Conservation (phyloP, 345 rosid genomes). For the Jatropha curcas region DNA sequence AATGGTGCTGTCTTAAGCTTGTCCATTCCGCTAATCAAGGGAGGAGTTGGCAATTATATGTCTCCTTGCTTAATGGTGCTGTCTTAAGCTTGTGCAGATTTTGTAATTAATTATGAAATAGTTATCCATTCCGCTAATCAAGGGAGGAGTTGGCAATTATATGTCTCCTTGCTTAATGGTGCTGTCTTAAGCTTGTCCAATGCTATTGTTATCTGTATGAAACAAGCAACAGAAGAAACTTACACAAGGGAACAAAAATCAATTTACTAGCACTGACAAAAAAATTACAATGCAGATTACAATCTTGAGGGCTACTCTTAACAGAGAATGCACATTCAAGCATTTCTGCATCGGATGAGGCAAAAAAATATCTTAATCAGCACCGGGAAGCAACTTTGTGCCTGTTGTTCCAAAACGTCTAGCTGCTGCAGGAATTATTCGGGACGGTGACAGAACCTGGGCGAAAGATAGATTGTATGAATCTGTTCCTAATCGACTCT, state of each 20-base stretch:
- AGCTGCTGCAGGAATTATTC: constrained; percentile 56
- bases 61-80: too few species aligned
- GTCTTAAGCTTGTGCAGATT: too few species aligned
- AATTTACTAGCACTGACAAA: not conserved
- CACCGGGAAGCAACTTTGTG: constrained; percentile 74
- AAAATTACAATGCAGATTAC: not conserved
- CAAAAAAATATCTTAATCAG: constrained; percentile 36
- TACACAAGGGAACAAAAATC: not conserved
- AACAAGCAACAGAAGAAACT: not conserved
- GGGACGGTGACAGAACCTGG: constrained; percentile 68
- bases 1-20: not conserved
- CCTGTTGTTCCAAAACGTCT: constrained; percentile 61
- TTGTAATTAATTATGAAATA: too few species aligned
- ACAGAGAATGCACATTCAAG: not conserved
- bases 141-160: too few species aligned
- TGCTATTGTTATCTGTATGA: not conserved
- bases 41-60: too few species aligned
- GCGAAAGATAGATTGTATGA: constrained; percentile 67
- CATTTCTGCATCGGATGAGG: not conserved
- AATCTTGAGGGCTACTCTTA: not conserved
- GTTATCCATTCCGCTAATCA: too few species aligned
- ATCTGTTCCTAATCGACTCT: constrained; percentile 83
- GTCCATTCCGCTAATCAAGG: too few species aligned
- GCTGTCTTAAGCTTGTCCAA: not conserved
- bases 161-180: not conserved